phyloP scores from a whole-genome alignment of 176 grass and related monocot species.

The Avena sativa region DNA sequence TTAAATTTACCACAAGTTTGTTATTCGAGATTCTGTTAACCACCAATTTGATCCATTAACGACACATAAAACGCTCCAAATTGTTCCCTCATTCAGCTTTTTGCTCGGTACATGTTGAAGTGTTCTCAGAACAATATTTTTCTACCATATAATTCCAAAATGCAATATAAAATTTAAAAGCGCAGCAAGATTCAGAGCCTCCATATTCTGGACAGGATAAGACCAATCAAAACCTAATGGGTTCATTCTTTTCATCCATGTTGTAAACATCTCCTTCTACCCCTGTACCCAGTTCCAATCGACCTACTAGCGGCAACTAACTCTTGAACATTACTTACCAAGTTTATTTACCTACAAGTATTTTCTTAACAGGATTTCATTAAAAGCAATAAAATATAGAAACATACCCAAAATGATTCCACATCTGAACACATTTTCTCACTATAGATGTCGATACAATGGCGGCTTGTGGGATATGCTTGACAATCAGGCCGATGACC shows the following conservation, averaged over 20 bases:
- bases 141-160: not conserved
- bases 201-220: not conserved
- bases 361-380: not conserved
- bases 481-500: not conserved
- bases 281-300: not conserved
- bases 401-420: constrained; percentile 20
- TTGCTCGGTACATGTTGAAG: not conserved
- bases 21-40: not conserved
- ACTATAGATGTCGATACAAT: not conserved
- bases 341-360: constrained; percentile 1
- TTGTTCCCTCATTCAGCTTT: not conserved
- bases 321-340: not conserved
- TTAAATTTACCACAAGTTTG: not conserved
- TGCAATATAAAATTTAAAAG: not conserved
- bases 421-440: constrained; percentile 13
- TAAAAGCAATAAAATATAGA: not conserved
- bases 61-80: not conserved
- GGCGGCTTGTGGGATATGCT: not conserved
- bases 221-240: no score
- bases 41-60: not conserved
- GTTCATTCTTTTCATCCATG: no score
- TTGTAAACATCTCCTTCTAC: not conserved
- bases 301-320: not conserved
- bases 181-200: not conserved
- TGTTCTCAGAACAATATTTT: not conserved